Conservation (phyloP, 208 protist species). For the Novymonas esmeraldas region DNA sequence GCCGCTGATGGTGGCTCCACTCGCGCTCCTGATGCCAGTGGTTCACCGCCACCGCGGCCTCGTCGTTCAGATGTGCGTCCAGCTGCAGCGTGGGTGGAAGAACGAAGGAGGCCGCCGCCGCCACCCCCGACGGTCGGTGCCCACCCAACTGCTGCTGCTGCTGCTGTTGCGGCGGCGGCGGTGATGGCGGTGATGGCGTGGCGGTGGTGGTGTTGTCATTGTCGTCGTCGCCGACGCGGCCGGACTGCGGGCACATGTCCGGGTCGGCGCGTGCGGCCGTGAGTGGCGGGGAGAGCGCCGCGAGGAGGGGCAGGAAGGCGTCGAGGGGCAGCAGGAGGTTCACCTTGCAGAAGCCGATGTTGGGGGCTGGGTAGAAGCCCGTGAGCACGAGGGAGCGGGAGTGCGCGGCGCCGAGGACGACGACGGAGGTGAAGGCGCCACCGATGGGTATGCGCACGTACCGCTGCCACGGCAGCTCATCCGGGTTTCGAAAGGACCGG, state of each 20-base stretch:
- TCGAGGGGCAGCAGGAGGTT: constrained; percentile 32
- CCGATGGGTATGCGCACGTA: constrained; percentile 53
- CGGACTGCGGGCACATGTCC: background rate
- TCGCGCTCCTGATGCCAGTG: constrained; percentile 30
- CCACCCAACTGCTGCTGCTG: background rate
- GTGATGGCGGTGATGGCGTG: background rate
- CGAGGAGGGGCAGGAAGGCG: constrained; percentile 19
- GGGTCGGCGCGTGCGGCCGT: background rate
- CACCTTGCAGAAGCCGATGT: constrained; percentile 57
- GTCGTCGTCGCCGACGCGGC: too few relatives aligned
- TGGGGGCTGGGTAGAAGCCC: constrained; percentile 46
- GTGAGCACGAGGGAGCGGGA: constrained; percentile 45
- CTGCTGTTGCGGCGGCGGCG: background rate
- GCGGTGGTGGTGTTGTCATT: too few relatives aligned
- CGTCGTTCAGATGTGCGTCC: constrained; percentile 13
- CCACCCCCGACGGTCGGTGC: background rate
- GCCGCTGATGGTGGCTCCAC: constrained; percentile 39
- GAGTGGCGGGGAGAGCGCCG: constrained; percentile 11
- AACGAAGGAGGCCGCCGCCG: background rate
- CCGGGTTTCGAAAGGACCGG: constrained; percentile 35
- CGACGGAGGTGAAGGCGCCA: constrained; percentile 50
- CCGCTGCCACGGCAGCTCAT: constrained; percentile 39
- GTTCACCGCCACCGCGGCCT: constrained; percentile 14
- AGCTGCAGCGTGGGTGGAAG: constrained; percentile 11
- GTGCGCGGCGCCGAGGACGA: constrained; percentile 27